phyloP scores from a whole-genome alignment of 495 filamentous ascomycete genomes.

The Podospora pseudoanserina region DNA sequence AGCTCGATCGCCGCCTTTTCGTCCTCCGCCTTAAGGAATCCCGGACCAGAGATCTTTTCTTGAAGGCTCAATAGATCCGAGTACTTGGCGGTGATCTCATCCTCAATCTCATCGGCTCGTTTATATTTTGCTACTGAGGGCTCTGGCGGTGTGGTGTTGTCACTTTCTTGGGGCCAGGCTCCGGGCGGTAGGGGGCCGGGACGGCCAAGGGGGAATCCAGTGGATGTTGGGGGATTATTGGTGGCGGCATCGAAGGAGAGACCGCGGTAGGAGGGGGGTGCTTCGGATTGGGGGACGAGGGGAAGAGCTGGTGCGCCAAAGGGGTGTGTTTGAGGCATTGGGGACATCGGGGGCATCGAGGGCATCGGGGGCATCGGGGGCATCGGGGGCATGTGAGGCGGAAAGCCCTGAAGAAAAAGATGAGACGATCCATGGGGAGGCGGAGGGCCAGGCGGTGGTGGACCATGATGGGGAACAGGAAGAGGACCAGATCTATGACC shows the following conservation, averaged over 20 bases:
- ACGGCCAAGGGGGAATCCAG: neutral
- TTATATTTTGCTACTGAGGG: conserved; percentile 25
- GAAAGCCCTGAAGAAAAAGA: neutral
- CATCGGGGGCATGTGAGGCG: neutral
- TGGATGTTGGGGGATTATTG: neutral
- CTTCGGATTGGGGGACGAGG: neutral
- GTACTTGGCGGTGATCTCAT: conserved; percentile 23
- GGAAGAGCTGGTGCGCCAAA: neutral
- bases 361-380: neutral
- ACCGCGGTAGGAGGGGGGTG: neutral
- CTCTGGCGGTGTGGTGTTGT: conserved; percentile 1
- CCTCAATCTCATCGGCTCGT: conserved; percentile 30
- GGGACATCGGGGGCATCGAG: neutral
- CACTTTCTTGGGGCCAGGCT: conserved; percentile 23
- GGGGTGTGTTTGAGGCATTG: neutral
- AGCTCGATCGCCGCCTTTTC: conserved; percentile 18
- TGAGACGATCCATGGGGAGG: conserved; percentile 1
- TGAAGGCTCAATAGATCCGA: conserved; percentile 22
- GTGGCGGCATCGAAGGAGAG: neutral
- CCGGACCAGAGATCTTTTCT: conserved; percentile 9
- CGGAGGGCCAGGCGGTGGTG: neutral
- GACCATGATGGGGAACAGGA: neutral
- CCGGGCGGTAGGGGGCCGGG: conserved; percentile 18
- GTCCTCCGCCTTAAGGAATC: neutral
- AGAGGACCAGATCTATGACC: neutral